Evolutionary conservation across 2,329 filamentous ascomycete genomes (phyloP).

Genomic region (Neonectria hederae): DNA sequence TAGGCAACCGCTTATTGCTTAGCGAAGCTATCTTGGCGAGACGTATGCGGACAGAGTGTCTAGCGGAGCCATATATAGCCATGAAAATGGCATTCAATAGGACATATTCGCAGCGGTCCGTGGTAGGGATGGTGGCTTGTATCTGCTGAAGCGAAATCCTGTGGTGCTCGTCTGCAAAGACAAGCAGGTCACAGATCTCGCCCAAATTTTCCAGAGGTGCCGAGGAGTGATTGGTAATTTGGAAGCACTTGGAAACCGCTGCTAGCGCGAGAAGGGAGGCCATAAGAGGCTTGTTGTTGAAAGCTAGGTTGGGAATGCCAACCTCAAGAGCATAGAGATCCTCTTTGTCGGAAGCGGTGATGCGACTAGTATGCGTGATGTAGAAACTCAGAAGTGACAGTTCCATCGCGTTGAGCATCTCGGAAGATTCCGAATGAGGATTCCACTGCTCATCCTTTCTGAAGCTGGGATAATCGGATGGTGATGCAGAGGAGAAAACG

Average conservation of each 20-base stretch:
- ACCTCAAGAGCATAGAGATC: conserved; percentile 53
- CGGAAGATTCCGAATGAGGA: background rate
- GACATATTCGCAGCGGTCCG: conserved; percentile 42
- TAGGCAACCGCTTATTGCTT: background rate
- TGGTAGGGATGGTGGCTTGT: conserved; percentile 44
- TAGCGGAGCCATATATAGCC: conserved; percentile 53
- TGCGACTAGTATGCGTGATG: conserved; percentile 52
- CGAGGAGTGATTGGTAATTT: conserved; percentile 33
- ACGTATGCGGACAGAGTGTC: conserved; percentile 49
- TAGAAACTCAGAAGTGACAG: conserved; percentile 53
- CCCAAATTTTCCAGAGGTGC: background rate
- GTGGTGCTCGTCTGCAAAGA: conserved; percentile 50
- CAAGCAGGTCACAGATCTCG: conserved; percentile 30
- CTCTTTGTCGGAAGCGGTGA: conserved; percentile 47
- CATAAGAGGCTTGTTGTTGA: conserved; percentile 52
- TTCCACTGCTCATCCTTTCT: background rate
- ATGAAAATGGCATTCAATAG: conserved; percentile 50
- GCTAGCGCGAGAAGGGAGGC: conserved; percentile 53
- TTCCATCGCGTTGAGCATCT: conserved; percentile 42
- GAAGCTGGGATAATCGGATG: background rate
- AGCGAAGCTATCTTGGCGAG: conserved; percentile 41
- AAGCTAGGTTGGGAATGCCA: conserved; percentile 54
- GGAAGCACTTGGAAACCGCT: conserved; percentile 52
- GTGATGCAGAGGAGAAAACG: background rate
- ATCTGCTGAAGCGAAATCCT: conserved; percentile 50